Evolutionary conservation across 2,329 filamentous ascomycete species (phyloP).

Genomic region (Leptographium wingfieldii): DNA sequence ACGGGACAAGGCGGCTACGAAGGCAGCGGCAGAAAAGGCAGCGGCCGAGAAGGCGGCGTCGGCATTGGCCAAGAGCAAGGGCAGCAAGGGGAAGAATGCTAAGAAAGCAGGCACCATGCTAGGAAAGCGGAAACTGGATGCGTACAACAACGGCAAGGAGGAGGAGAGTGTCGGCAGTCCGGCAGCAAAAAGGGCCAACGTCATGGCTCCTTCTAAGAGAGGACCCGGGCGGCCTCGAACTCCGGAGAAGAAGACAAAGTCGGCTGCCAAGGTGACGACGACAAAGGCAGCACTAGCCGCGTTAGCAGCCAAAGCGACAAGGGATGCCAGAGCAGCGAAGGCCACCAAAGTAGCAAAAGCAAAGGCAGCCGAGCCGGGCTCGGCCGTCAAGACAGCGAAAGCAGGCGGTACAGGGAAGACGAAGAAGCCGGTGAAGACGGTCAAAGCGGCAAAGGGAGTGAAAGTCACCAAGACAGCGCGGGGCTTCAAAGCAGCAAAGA

Average conservation of each 20-base stretch:
- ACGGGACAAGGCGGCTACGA: slow-evolving; percentile 23
- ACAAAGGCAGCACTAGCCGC: slow-evolving; percentile 1
- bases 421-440: slow-evolving; percentile 23
- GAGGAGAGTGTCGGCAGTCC: not conserved
- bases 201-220: not conserved
- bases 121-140: slow-evolving; percentile 7
- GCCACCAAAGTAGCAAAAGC: slow-evolving; percentile 18
- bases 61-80: not conserved
- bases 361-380: slow-evolving; percentile 1
- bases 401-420: not conserved
- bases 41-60: slow-evolving; percentile 3
- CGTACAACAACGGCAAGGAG: not conserved
- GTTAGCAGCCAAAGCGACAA: slow-evolving; percentile 22
- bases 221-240: slow-evolving; percentile 1
- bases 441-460: not conserved
- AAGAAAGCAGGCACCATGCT: not conserved
- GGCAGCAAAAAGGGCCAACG: slow-evolving; percentile 7
- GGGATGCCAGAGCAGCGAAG: slow-evolving; percentile 29
- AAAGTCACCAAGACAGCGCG: slow-evolving; percentile 16
- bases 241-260: slow-evolving; percentile 1
- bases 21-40: slow-evolving; percentile 5
- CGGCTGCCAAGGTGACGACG: not conserved
- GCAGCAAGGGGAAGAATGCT: not conserved
- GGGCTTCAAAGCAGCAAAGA: slow-evolving; percentile 5
- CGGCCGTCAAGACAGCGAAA: not conserved